Evolutionary conservation across 2,329 filamentous ascomycete species (phyloP), one percentile per base, ranked within the genome.

Genomic region (Xylariaceae sp.): DNA sequence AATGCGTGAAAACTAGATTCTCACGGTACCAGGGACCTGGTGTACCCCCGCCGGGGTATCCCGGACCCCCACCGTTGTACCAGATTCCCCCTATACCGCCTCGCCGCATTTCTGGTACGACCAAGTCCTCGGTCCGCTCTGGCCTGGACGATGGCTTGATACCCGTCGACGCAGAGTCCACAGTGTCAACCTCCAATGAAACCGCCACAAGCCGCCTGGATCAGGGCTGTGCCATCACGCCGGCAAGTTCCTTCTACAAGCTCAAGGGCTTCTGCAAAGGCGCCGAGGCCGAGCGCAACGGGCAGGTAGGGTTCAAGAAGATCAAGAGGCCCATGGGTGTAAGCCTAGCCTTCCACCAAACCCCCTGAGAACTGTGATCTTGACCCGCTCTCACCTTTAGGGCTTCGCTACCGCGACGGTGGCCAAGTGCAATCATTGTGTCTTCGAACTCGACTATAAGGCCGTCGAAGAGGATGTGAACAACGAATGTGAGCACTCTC

Each of bases 201-300:
- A 64, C 51, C 30, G 56, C 59, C 5, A 65, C 68, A 34, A 61
- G 62, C 35, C 55, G 59, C 42, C 65, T 67, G 55, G 67, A 71
- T 52, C 62, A 69, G 9, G 76, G 79, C 51, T 78, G 76, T 63
- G 74, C 66, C 4, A 80, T 84, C 42, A 75, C 71, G 2, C 68
- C 72, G 0, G 65, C 71, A 8, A 82, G 80, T 63, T 83, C 81
- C 0, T 83, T 83, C 62, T 77, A 80, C 53, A 71, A 77, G 8
- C 72, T 80, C 44, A 82, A 81, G 57, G 81, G 81, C 1, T 83
- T 84, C 64, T 85, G 82, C 49, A 76, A 78, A 17, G 82, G 82
- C 1, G 82, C 82, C 5, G 77, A 77, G 51, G 79, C 81, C 13
- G 76, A 79, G 1, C 69, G 78, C 34, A 73, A 74, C 42, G 82